Evolutionary conservation across 164 flowering plant genomes (phyloP).

Genomic region (Kingdonia uniflora): DNA sequence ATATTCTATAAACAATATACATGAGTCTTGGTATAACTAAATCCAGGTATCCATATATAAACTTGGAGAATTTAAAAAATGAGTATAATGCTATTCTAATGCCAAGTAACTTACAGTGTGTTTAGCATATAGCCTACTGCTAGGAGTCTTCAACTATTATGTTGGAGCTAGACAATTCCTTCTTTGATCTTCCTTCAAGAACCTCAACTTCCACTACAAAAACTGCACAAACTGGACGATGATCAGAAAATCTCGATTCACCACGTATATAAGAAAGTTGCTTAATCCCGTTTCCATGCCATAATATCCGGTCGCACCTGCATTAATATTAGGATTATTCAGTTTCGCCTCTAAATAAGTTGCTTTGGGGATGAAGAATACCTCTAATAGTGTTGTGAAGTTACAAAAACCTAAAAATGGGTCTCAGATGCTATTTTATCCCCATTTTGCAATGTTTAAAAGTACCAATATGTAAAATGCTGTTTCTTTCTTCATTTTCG

Average conservation of each 20-base stretch:
- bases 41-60: too few species aligned
- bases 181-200: conserved; percentile 14
- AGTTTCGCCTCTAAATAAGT: background rate
- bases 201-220: conserved; percentile 42
- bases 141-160: conserved; percentile 13
- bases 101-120: conserved; percentile 11
- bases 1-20: too few species aligned
- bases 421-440: too few species aligned
- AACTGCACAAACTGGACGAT: conserved; percentile 74
- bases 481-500: too few species aligned
- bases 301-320: conserved; percentile 87
- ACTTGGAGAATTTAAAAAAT: too few species aligned
- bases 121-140: background rate
- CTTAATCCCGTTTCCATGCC: conserved; percentile 61
- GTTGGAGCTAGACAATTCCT: conserved; percentile 10
- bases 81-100: too few species aligned
- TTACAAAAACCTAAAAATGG: too few species aligned
- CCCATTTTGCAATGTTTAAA: too few species aligned
- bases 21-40: too few species aligned
- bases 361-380: too few species aligned
- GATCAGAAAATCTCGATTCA: conserved; percentile 69
- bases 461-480: too few species aligned
- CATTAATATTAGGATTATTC: background rate
- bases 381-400: too few species aligned
- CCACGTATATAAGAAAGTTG: conserved; percentile 50